Evolutionary conservation across 805 yeast species (phyloP), one percentile per base, ranked within the genome.

Genomic region (Yamadazyma laniorum): DNA sequence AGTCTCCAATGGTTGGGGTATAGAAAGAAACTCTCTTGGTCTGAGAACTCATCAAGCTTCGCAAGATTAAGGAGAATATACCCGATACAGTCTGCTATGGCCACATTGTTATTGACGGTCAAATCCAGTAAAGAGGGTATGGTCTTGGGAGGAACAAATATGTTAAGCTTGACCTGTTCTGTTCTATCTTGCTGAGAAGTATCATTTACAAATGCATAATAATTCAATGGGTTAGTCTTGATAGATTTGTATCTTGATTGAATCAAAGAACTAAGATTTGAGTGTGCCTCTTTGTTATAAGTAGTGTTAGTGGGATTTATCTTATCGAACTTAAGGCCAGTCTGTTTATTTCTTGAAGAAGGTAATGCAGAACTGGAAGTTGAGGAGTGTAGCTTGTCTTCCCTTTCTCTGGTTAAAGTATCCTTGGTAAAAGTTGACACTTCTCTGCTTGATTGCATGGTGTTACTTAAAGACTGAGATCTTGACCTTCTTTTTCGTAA

Each of bases 1-100:
- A 91, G 53, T 37, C 82, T 72, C 93, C 95, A 88, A 42, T 61
- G 59, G 50, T 84, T 82, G 0, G 90, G 85, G 22, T 57, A 37
- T 6, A 38, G 21, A 4, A 28, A 32, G 13, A 27, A 34, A 16
- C 38, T 38, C 4, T 35, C 34, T 5, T 22, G 13, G 21, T 35
- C 35, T 44, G 56, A 37, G 48, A 40, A 43, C 29, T 44, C 52
- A 30, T 51, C 35, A 16, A 48, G 18, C 46, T 62, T 51, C 1
- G 55, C 52, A 12, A 68, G 42, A n/a, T 45, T 45, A 14, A 61
- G 51, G 26, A 70, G 52, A 5, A 67, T 55, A 34, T 46, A 67
- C 3, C 75, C 75, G 39, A 70, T 68, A 35, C 65, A 65, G 43
- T 69, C 74, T 3, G 56, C 53, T 1, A 68, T 52, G 1, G 65